Base-by-base conservation (phyloP, 352 stramenopile species). In the Globisporangium middletonii region DNA sequence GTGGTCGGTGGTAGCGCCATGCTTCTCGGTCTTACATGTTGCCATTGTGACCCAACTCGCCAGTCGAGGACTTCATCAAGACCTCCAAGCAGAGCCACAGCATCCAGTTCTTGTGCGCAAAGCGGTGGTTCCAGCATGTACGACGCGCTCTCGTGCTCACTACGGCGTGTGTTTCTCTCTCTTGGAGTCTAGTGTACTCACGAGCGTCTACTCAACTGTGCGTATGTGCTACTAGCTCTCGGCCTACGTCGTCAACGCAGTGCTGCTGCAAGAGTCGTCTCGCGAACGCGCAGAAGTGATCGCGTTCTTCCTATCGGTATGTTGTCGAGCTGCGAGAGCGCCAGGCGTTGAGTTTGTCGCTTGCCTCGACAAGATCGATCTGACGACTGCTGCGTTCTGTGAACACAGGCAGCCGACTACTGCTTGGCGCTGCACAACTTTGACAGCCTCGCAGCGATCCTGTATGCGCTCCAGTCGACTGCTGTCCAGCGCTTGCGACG, bases 71-170 rank as follows among this genome's bases (percentile, higher is more conserved):
- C 63, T 89, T 93, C n/a, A 62, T 88, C 51, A 68, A 61, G 19
- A 61, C 60, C 8, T 83, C 74, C 16, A 91, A 88, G 53, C 69
- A 71, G 7, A 49, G 59, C 15, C 77, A 85, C 57, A 87, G 74
- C 1, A 30, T 57, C 35, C 70, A 88, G 27, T 95, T 92, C 51
- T 60, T 74, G 38, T 73, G 68, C 35, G 76, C 80, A 19, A 91
- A 85, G 54, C 79, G 75, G 11, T 95, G 83, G 83, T 94, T 94
- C 57, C 83, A 94, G 54, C 82, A 95, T 60, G 86, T 95, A 74
- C 16, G 43, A 27, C n/a, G 8, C 6, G 13, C 41, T 45, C 43
- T 48, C 43, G 79, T 66, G 30, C 4, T 23, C 23, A 23, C 23
- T 23, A 23, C 23, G 23, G 23, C 23, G 23, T 23, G 23, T 23